Base-by-base conservation (phyloP, 805 yeast genomes). In the Debaryomyces hansenii region DNA sequence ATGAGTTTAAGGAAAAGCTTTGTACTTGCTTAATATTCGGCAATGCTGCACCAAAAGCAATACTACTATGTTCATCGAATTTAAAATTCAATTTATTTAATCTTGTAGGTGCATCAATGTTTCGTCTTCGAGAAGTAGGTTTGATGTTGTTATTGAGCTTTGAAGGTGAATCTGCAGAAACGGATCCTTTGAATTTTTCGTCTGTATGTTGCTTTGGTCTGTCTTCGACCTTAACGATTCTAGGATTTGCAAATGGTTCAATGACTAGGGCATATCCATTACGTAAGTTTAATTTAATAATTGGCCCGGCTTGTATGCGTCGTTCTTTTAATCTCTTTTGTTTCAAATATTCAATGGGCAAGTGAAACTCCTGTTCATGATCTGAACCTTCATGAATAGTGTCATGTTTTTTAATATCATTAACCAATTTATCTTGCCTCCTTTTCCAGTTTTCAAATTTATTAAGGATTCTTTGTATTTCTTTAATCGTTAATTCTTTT, bases 401-500 rank as follows among this genome's bases (percentile, higher is more conserved):
- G 6, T 50, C 54, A 21, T 40, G 51, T 12, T 46, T 53, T 45
- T 58, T 61, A 16, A 58, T 65, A 21, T 58, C 66, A 39, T 48
- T 55, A 40, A 52, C 62, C 49, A 62, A 67, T 35, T 21, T 45
- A 16, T 55, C 64, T 21, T 56, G 67, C 57, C 67, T 58, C 48
- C 46, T 56, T 51, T 62, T 70, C 78, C 69, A 79, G 44, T 53
- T 59, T 37, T 54, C 71, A 49, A 66, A 71, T 46, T 72, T 75
- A 18, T 50, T 36, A 6, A 76, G 50, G 37, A 74, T 59, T 34
- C 67, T 61, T 20, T 60, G 55, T 32, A 80, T 64, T 49, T 82
- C 86, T 11, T 63, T 60, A 2, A 79, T 59, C 1, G 91, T 84
- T 32, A 80, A 60, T 11, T 62, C 64, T 28, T 78, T 70, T 58